Base-by-base conservation (phyloP, 495 filamentous ascomycete genomes). In the Aspergillus indologenus region DNA sequence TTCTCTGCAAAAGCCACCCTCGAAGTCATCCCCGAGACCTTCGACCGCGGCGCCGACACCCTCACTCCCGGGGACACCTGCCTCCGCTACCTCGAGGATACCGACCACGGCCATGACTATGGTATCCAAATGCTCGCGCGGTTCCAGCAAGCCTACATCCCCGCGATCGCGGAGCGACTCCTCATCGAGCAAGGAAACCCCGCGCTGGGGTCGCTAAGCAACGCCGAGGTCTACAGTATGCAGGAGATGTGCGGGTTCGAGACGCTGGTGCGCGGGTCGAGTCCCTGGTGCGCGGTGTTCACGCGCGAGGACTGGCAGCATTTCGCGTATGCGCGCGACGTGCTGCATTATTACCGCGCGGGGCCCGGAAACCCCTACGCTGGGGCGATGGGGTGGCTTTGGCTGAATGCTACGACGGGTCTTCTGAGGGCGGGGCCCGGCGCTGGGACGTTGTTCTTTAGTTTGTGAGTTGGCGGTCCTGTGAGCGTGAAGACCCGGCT, bases 211-310 rank as follows among this genome's bases (percentile, higher is more conserved):
- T 40, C 56, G 21, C 66, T 81, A 23, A 72, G 67, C 1, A 73
- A 80, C 47, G 57, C 63, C 9, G 83, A 85, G 54, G 62, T 86
- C 26, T 86, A 78, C 63, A 76, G 75, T 56, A 86, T 86, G 84
- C 83, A 85, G 60, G 82, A 84, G 57, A 79, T 84, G 71, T 86
- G 83, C 59, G 84, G 82, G 15, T 86, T 84, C 54, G 83, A 86
- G 65, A 82, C 71, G 0, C 75, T 76, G 8, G 78, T 77, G 0
- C 71, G 81, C 54, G 84, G 83, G 22, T 71, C 67, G 19, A 84
- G 80, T 63, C 76, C 69, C 14, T 87, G 84, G 82, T 87, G 83
- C 56, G 71, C 78, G 51, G 72, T 84, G 5, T 87, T 87, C 66
- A 82, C 76, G 1, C 71, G 74, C 45, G 63, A 77, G 7, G 84